Evolutionary conservation across 2,329 filamentous ascomycete genomes (phyloP), one percentile per base, ranked within the genome.

Genomic region (Calonectria honghensis): DNA sequence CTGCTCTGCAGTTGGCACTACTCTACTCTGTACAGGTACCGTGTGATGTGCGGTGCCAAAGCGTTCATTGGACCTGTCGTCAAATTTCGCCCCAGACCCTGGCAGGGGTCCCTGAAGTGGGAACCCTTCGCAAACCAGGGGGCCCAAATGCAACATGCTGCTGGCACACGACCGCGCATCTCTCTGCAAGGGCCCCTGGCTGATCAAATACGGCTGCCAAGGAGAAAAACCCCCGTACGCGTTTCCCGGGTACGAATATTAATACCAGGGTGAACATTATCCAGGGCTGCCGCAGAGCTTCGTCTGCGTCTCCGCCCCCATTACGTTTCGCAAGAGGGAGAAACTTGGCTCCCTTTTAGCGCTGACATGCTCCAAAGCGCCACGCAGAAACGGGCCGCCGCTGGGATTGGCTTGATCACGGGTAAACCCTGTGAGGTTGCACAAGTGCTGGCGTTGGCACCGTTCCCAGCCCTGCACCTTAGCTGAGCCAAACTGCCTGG

Each of bases 41-140:
- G 45, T 48, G n/a, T 48, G 20, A 48, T 48, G 45, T 48, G 9
- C 11, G 45, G n/a, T 14, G 45, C 45, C 45, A 48, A 20, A 24
- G 57, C 57, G n/a, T 63, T 63, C 24, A 63, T 63, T 63, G 57
- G 57, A 29, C 24, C 57, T 39, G 35, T 63, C 57, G 57, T 63
- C 57, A 63, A 63, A 63, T 63, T 63, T 41, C 24, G 37, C 14
- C 57, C 57, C 57, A 27, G 37, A 39, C 35, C 14, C 18, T 37
- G 24, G 20, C 57, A 27, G 24, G 57, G 57, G 24, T 41, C 14
- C 45, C n/a, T 48, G 11, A 61, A 37, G 54, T 24, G 54, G 41
- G 18, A 27, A 39, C 37, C 32, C 11, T 39, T 45, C 31, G 6
- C 54, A 16, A 59, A n/a, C 32, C 54, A 32, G 54, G 32, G 54